Evolutionary conservation across 768 basidiomycete genomes (phyloP).

Genomic region (Leccinum rimulosum): DNA sequence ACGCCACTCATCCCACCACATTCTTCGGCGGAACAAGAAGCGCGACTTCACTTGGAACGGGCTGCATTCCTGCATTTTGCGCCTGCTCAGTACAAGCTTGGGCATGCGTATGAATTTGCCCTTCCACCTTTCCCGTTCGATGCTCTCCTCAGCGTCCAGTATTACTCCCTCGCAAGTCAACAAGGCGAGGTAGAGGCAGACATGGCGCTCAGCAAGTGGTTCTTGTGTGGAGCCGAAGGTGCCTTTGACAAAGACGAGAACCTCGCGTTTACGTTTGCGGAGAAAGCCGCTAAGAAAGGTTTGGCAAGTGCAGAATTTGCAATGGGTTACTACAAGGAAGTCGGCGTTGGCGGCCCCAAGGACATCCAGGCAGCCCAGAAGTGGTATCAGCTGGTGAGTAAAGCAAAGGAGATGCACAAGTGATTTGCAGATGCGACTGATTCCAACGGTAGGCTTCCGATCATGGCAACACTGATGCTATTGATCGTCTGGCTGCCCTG

Average conservation of each 20-base stretch:
- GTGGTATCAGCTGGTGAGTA: conserved; percentile 73
- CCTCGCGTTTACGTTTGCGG: conserved; percentile 86
- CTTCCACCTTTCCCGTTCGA: conserved; percentile 83
- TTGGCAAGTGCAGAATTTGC: conserved; percentile 88
- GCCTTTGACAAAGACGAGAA: conserved; percentile 84
- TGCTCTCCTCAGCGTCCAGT: conserved; percentile 85
- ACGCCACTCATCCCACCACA: conserved; percentile 52
- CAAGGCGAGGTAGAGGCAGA: conserved; percentile 90
- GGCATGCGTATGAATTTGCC: conserved; percentile 90
- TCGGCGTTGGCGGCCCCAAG: conserved; percentile 77
- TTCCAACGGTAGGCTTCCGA: conserved; percentile 55
- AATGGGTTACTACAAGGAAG: conserved; percentile 93
- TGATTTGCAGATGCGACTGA: not conserved
- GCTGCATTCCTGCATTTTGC: conserved; percentile 84
- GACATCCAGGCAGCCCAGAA: conserved; percentile 60
- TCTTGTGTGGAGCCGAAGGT: conserved; percentile 79
- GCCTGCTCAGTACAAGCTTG: conserved; percentile 90
- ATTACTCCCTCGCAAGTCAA: conserved; percentile 80
- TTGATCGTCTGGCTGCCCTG: conserved; percentile 68
- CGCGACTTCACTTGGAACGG: conserved; percentile 74
- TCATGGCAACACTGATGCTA: conserved; percentile 81
- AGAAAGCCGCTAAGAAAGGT: conserved; percentile 75
- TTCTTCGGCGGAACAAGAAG: conserved; percentile 52
- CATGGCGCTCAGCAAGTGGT: conserved; percentile 98
- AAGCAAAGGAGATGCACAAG: not conserved